Percentiles rank a stretch among this genome's conserved stretches.
phyloP scores from a whole-genome alignment of 805 yeast genomes.

The Monosporozyma siamensis region DNA sequence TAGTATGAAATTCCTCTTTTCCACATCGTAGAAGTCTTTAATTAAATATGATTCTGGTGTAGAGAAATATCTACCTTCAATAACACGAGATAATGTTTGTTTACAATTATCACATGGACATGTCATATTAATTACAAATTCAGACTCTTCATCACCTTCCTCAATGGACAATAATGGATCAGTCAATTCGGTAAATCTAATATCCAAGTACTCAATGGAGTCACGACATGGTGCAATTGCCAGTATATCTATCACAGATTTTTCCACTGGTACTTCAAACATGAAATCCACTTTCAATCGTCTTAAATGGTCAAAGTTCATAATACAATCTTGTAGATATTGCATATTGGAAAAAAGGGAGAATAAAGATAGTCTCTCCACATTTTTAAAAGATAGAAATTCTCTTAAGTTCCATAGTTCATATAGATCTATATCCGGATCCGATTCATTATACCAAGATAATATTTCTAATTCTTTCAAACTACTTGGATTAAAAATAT shows the following conservation, averaged over 20 bases:
- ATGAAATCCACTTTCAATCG: slow-evolving; percentile 31
- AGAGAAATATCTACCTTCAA: slow-evolving; percentile 27
- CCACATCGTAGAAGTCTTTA: slow-evolving; percentile 16
- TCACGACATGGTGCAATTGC: slow-evolving; percentile 18
- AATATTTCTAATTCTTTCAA: slow-evolving; percentile 29
- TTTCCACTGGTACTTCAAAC: slow-evolving; percentile 18
- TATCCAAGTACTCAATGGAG: slow-evolving; percentile 28
- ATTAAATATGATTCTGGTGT: slow-evolving; percentile 17
- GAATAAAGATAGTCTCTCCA: slow-evolving; percentile 28
- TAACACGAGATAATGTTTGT: slow-evolving; percentile 20
- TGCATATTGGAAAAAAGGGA: slow-evolving; percentile 24
- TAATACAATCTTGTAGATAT: slow-evolving; percentile 21
- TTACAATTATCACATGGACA: slow-evolving; percentile 25
- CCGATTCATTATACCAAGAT: slow-evolving; percentile 30
- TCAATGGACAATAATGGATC: slow-evolving; percentile 17
- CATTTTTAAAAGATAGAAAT: slow-evolving; percentile 24
- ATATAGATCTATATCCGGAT: slow-evolving; percentile 14
- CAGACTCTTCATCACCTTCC: slow-evolving; percentile 13
- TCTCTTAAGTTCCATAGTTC: slow-evolving; percentile 21
- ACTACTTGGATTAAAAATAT: slow-evolving; percentile 25
- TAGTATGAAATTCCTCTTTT: slow-evolving; percentile 22
- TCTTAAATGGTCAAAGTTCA: slow-evolving; percentile 19
- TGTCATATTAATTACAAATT: slow-evolving; percentile 13
- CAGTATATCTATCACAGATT: slow-evolving; percentile 15
- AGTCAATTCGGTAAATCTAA: slow-evolving; percentile 21